Evolutionary conservation across 192 early-diverging fungal species (phyloP), one percentile per base, ranked within the genome.

Genomic region (Entomortierella beljakovae): DNA sequence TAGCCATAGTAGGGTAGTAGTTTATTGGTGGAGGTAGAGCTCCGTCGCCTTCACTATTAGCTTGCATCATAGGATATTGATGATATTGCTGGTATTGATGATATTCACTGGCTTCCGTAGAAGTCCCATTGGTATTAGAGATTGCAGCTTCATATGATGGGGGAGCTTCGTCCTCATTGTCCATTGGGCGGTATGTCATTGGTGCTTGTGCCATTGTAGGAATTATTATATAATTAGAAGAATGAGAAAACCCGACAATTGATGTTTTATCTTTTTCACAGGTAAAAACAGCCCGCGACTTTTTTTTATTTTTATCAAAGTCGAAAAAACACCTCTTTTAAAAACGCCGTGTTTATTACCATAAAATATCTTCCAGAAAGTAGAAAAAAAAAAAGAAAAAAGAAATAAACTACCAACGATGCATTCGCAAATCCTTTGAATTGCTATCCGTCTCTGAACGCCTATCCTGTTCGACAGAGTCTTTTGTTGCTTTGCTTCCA

Each of bases 91-190:
- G 56, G 35, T 35, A 4, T 18, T 4, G 42, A 11, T 53, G 18
- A n/a, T n/a, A n/a, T n/a, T n/a, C n/a, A n/a, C n/a, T n/a, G n/a
- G n/a, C n/a, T n/a, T n/a, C n/a, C n/a, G n/a, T n/a, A n/a, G n/a
- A n/a, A n/a, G n/a, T n/a, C n/a, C n/a, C n/a, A n/a, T n/a, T n/a
- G n/a, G n/a, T n/a, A n/a, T n/a, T n/a, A n/a, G n/a, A n/a, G n/a
- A n/a, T n/a, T n/a, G n/a, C n/a, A n/a, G 71, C 49, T 49, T 58
- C 64, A 25, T 74, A 74, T 8, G 71, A 64, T 46, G 71, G 71
- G 33, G 71, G 71, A 3, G 71, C 58, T 15, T 61, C 71, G 16
- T 61, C 71, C 23, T 74, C 71, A 26, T 65, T 50, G 25, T 60
- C 40, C 18, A 55, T 9, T 6, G 71, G 57, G 6, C 71, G 33